phyloP scores from a whole-genome alignment of 805 yeast species.

The Metschnikowia lochheadii region DNA sequence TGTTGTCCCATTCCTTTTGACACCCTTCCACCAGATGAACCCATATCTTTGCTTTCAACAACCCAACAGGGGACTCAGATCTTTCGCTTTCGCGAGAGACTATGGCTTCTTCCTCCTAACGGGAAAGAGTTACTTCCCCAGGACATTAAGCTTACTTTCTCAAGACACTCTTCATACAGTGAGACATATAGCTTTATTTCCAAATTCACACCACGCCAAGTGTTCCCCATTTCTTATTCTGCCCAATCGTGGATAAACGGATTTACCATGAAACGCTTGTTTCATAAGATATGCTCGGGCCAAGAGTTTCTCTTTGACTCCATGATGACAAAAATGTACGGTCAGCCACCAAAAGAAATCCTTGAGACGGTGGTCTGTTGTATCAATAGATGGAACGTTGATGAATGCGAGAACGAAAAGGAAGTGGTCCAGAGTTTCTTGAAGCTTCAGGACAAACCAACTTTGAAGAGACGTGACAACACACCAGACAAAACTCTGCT shows the following conservation, averaged over 20 bases:
- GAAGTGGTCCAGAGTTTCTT: constrained; percentile 15
- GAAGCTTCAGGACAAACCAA: neutral
- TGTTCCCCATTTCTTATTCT: constrained; percentile 42
- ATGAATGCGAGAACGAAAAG: constrained; percentile 28
- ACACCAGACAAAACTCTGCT: constrained; percentile 6
- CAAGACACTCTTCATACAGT: constrained; percentile 45
- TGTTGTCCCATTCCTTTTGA: constrained; percentile 25
- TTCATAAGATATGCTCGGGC: constrained; percentile 27
- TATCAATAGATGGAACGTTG: constrained; percentile 33
- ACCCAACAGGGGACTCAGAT: constrained; percentile 22
- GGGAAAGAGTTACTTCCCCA: constrained; percentile 30
- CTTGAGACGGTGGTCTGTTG: constrained; percentile 13
- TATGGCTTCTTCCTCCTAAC: constrained; percentile 28
- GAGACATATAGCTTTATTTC: constrained; percentile 36
- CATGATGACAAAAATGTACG: constrained; percentile 7
- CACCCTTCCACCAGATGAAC: constrained; percentile 13
- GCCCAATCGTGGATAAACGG: constrained; percentile 34
- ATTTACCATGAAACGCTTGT: constrained; percentile 36
- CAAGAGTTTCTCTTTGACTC: constrained; percentile 9
- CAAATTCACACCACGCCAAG: constrained; percentile 36
- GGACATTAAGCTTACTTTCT: constrained; percentile 37
- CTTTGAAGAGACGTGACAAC: neutral
- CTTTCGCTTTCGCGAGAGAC: constrained; percentile 21
- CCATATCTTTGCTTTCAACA: constrained; percentile 12
- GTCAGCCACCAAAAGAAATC: neutral